These are phyloP conservation scores for Ceratocystis albifundus DNA, from an alignment of 2,329 filamentous ascomycete genomes.

Conservation along the genomic window DNA sequence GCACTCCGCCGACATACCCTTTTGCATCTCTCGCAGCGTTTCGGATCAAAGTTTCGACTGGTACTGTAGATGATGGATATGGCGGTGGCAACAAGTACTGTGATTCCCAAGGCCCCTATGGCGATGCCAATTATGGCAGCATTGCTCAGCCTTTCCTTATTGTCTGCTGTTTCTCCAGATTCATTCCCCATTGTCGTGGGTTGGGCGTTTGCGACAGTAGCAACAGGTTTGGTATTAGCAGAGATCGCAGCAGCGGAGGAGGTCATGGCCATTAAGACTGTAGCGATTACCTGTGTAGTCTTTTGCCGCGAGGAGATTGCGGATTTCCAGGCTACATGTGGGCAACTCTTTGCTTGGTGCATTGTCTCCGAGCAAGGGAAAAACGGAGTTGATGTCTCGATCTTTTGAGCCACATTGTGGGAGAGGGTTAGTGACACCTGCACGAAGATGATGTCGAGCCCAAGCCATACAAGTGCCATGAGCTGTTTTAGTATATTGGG, in stretches of 20 bases:
- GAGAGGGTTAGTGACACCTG: neutral
- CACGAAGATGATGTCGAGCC: neutral
- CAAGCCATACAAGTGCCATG: neutral
- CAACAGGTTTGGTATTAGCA: neutral
- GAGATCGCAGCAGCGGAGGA: neutral
- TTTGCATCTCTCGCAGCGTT: neutral
- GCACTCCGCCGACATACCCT: neutral
- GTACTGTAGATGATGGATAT: constrained; percentile 6
- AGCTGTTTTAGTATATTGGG: neutral
- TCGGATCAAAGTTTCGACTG: neutral
- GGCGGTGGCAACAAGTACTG: constrained; percentile 2
- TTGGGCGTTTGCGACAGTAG: neutral
- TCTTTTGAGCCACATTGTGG: no score
- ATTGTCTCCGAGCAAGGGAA: no score
- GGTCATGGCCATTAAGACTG: neutral
- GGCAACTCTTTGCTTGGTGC: no score
- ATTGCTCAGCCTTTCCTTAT: neutral
- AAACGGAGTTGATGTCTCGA: no score
- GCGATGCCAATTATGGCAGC: constrained; percentile 21
- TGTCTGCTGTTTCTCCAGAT: neutral
- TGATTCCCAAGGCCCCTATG: constrained; percentile 12
- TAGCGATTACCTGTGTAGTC: neutral
- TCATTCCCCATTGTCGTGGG: no score
- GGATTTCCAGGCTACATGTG: no score
- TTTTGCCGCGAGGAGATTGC: neutral